Percentiles rank a stretch among this genome's conserved stretches.
Conservation (phyloP, 2,329 filamentous ascomycete genomes). For the Pseudocercospora pini-densiflorae region DNA sequence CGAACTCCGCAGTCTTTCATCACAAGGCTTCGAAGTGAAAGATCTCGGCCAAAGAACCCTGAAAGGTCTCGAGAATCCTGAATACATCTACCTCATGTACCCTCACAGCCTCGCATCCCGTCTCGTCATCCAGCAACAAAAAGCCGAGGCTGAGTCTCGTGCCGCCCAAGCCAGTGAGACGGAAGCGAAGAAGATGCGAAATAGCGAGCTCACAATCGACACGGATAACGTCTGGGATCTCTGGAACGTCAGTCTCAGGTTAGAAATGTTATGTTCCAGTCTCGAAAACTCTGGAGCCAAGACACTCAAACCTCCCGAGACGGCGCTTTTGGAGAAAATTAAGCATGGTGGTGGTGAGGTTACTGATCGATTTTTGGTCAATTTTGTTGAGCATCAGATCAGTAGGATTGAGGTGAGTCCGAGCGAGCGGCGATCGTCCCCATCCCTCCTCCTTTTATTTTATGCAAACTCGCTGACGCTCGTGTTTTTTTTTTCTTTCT, state of each 20-base stretch:
- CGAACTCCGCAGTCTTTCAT: slow-evolving; percentile 83
- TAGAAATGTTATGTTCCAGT: slow-evolving; percentile 91
- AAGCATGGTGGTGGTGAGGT: slow-evolving; percentile 78
- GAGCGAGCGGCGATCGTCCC: no score
- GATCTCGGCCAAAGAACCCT: slow-evolving; percentile 93
- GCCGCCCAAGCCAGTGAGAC: slow-evolving; percentile 37
- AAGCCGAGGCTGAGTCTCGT: slow-evolving; percentile 47
- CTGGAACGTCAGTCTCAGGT: slow-evolving; percentile 83
- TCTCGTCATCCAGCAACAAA: slow-evolving; percentile 69
- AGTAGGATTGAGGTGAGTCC: slow-evolving; percentile 86
- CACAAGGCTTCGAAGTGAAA: slow-evolving; percentile 94
- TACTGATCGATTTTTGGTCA: slow-evolving; percentile 83
- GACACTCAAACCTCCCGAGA: slow-evolving; percentile 77
- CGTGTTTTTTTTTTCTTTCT: slow-evolving; percentile 7
- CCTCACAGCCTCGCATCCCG: slow-evolving; percentile 85
- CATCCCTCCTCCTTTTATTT: no score
- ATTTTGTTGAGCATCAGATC: slow-evolving; percentile 93
- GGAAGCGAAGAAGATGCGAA: slow-evolving; percentile 60
- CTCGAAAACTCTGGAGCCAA: slow-evolving; percentile 72
- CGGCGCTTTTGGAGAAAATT: slow-evolving; percentile 76
- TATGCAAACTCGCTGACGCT: no score
- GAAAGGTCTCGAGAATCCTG: slow-evolving; percentile 96
- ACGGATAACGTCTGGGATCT: slow-evolving; percentile 85
- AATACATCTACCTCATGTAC: slow-evolving; percentile 94
- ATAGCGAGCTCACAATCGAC: slow-evolving; percentile 74